Base-by-base conservation (phyloP, 345 rosid genomes). In the Populus alba region DNA sequence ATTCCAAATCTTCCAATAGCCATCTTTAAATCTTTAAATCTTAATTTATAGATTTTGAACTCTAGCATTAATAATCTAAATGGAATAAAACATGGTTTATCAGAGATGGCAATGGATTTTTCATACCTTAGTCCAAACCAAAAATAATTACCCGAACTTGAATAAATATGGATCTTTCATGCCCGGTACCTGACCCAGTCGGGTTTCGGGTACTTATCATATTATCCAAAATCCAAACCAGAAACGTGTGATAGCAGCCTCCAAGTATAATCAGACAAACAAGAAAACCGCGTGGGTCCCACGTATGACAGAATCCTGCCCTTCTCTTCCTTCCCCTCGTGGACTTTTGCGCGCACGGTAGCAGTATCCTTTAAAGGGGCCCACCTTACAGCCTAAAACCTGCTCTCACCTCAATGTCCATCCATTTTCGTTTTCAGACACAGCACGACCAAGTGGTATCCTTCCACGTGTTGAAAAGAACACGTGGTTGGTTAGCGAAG, bases 301-400 rank as follows among this genome's bases (percentile, higher is more conserved):
- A 63, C 61, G 16, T 33, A 27, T 72, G 74, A 84, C 86, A 73
- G 78, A 73, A 78, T 27, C 81, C 68, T 66, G 49, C 65, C 45
- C 51, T 77, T 75, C 79, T 41, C 45, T 41, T 9, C 8, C 45
- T 41, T 3, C 45, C 45, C 73, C 35, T 47, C 71, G 85, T 79
- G 81, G 92, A 89, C 94, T 89, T 89, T 89, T 82, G 81, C 35
- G 81, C 76, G 74, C 87, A 84, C 85, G 86, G 83, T 81, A 71
- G 67, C 78, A 31, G 80, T 38, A 65, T 41, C 5, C 1, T 4
- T 8, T 39, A 1, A n/a, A 25, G 79, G 85, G 84, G 13, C 83
- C 86, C 72, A 2, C 13, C 0, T 59, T 55, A 22, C n/a, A 0
- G 59, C 35, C n/a, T 38, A 5, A 33, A 22, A 65, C 29, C 16